Conservation (phyloP, 495 filamentous ascomycete species). For the Aspergillus baeticus region DNA sequence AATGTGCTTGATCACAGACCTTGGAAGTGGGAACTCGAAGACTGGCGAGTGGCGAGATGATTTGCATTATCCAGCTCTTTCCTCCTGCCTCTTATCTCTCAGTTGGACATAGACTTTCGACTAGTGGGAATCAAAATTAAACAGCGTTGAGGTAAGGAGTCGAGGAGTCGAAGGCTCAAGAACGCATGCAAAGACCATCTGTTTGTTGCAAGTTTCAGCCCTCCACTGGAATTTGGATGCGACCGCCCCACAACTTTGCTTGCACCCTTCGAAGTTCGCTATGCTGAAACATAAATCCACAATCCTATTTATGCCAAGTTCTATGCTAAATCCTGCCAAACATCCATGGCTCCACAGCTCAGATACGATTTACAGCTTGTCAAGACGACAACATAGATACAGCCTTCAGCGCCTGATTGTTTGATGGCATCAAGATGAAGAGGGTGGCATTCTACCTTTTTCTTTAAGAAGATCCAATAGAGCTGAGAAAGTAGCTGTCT, state of each 20-base stretch:
- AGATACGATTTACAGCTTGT: neutral
- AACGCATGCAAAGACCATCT: constrained; percentile 6
- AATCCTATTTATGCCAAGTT: neutral
- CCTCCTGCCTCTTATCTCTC: neutral
- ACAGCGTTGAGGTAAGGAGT: too few species aligned
- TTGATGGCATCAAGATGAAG: too few species aligned
- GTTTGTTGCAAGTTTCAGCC: constrained; percentile 9
- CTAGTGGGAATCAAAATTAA: neutral
- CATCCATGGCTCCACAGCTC: neutral
- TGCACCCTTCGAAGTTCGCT: neutral
- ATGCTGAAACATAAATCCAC: too few species aligned
- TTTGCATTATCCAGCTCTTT: neutral
- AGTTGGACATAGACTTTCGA: neutral
- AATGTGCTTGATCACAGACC: constrained; percentile 1
- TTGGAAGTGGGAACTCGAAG: too few species aligned
- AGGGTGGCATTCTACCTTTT: too few species aligned
- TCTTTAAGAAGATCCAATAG: too few species aligned
- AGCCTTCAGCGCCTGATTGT: too few species aligned
- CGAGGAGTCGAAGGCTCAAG: neutral
- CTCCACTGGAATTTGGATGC: neutral
- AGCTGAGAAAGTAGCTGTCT: too few species aligned
- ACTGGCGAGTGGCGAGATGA: neutral
- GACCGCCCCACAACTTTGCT: neutral
- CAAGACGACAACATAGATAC: too few species aligned
- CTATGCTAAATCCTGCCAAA: neutral